phyloP scores from a whole-genome alignment of 805 yeast genomes.

The Kodamaea kaohsiungensis region DNA sequence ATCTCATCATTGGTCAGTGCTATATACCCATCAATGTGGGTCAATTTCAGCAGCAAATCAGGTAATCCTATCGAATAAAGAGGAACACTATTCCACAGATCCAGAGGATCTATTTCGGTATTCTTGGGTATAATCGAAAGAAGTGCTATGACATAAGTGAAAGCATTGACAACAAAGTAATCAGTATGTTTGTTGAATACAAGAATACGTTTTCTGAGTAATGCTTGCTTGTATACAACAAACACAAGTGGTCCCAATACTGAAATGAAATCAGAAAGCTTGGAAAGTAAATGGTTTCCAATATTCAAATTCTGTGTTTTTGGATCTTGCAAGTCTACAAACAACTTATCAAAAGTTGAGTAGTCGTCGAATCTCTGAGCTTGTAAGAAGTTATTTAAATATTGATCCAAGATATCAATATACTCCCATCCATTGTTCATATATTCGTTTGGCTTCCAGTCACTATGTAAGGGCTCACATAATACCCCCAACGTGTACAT shows the following conservation, averaged over 20 bases:
- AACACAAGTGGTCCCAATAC: conserved; percentile 58
- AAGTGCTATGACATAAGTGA: conserved; percentile 58
- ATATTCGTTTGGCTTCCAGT: conserved; percentile 45
- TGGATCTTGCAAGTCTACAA: conserved; percentile 13
- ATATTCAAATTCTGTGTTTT: conserved; percentile 22
- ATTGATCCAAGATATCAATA: conserved; percentile 30
- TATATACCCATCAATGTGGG: conserved; percentile 41
- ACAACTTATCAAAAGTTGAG: conserved; percentile 17
- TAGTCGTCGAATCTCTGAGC: conserved; percentile 19
- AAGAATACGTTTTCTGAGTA: conserved; percentile 58
- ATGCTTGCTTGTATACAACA: conserved; percentile 60
- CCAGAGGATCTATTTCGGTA: conserved; percentile 21
- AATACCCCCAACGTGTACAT: conserved; percentile 69
- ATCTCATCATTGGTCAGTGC: conserved; percentile 72
- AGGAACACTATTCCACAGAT: conserved; percentile 28
- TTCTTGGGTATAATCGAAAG: conserved; percentile 67
- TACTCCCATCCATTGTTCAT: conserved; percentile 46
- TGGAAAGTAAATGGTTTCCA: conserved; percentile 43
- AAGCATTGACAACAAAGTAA: conserved; percentile 29
- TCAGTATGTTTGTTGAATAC: conserved; percentile 18
- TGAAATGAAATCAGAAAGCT: conserved; percentile 34
- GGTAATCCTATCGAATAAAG: conserved; percentile 64
- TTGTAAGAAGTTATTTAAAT: conserved; percentile 25
- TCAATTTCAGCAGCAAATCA: conserved; percentile 42
- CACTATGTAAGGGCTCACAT: conserved; percentile 40